Evolutionary conservation across 208 protist species (phyloP).

Genomic region (Acanthamoeba healyi): DNA sequence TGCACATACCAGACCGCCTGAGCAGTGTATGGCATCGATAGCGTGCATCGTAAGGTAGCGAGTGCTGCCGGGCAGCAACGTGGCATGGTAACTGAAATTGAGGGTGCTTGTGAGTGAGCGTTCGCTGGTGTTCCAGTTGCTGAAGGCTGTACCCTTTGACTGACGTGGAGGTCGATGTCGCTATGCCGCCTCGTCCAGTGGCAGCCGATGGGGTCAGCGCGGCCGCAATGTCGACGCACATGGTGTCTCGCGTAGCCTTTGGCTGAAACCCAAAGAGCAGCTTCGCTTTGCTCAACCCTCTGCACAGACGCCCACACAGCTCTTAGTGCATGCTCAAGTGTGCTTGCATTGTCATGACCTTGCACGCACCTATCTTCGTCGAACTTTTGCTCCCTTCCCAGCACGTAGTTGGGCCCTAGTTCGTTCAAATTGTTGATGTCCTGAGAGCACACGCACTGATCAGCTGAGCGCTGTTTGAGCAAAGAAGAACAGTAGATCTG

Average conservation of each 20-base stretch:
- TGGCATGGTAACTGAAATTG: slow-evolving; percentile 47
- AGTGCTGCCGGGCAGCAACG: slow-evolving; percentile 24
- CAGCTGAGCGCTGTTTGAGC: neutral
- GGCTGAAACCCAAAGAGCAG: slow-evolving; percentile 46
- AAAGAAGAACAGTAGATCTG: neutral
- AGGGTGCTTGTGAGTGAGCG: too few relatives aligned
- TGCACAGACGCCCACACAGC: neutral
- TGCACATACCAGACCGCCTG: slow-evolving; percentile 1
- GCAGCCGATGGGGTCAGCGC: slow-evolving; percentile 36
- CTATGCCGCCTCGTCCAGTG: neutral
- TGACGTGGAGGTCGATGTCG: neutral
- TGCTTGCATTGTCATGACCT: neutral
- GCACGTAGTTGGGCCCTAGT: slow-evolving; percentile 39
- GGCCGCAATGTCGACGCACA: slow-evolving; percentile 44
- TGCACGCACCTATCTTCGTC: slow-evolving; percentile 30
- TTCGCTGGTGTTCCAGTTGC: too few relatives aligned
- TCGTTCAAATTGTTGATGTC: slow-evolving; percentile 10
- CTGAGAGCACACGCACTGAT: neutral
- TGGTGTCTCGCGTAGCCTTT: slow-evolving; percentile 18
- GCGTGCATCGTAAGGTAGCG: slow-evolving; percentile 7
- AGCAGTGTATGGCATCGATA: slow-evolving; percentile 26
- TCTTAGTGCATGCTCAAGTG: neutral
- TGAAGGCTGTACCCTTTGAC: slow-evolving; percentile 7
- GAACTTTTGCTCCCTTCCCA: neutral
- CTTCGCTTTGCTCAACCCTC: slow-evolving; percentile 42